These are phyloP conservation scores for Fusarium siculi DNA, from an alignment of 2,329 filamentous ascomycete genomes.

Conservation along the genomic window DNA sequence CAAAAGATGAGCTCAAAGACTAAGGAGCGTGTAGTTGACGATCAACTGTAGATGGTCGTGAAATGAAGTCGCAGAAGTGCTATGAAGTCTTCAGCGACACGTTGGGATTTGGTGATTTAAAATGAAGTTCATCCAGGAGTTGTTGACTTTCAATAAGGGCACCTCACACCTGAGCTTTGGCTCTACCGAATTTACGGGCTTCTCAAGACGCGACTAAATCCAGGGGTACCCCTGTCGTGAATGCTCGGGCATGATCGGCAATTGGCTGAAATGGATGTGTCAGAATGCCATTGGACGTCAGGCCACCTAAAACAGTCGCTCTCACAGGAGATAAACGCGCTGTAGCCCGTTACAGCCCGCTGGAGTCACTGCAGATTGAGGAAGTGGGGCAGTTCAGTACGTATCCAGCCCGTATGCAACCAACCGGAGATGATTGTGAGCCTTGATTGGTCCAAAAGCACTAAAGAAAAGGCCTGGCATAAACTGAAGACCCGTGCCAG, in stretches of 20 bases:
- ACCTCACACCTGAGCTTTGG: constrained; percentile 19
- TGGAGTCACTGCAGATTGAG: constrained; percentile 20
- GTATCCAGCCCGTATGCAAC: not conserved
- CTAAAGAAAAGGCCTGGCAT: constrained; percentile 27
- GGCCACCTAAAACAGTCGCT: constrained; percentile 9
- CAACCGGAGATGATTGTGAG: not conserved
- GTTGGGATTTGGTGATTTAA: constrained; percentile 32
- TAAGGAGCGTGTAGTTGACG: constrained; percentile 39
- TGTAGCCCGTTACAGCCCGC: constrained; percentile 20
- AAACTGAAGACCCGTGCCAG: not conserved
- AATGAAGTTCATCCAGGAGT: constrained; percentile 43
- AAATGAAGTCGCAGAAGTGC: constrained; percentile 23
- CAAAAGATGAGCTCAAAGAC: constrained; percentile 14
- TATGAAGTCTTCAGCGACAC: constrained; percentile 23
- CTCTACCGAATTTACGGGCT: constrained; percentile 34
- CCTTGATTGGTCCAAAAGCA: constrained; percentile 25
- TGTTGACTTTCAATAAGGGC: constrained; percentile 42
- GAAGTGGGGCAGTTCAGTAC: constrained; percentile 12
- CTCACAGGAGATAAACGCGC: constrained; percentile 9
- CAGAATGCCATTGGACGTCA: constrained; percentile 30
- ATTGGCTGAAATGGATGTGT: constrained; percentile 43
- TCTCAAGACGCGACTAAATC: constrained; percentile 42
- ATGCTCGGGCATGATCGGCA: constrained; percentile 30
- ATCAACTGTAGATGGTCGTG: constrained; percentile 7
- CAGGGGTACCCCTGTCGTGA: constrained; percentile 48